These are phyloP conservation scores for Pseudozyma tsukubaensis DNA, from an alignment of 1,284 basidiomycete species.

Conservation along the genomic window DNA sequence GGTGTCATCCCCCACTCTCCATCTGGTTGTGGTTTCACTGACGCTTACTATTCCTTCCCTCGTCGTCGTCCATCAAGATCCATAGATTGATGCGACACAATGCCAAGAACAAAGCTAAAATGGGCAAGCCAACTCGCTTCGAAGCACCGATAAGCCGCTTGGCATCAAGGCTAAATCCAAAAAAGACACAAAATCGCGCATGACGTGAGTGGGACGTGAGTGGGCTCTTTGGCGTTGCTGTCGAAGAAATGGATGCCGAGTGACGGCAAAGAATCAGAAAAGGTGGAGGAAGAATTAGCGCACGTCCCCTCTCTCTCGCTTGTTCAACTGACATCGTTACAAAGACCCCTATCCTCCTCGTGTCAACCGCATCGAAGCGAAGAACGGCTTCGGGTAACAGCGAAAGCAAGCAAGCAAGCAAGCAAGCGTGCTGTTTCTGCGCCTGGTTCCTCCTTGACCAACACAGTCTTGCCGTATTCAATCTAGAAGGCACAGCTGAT, in stretches of 20 bases:
- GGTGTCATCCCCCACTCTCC: too few relatives aligned
- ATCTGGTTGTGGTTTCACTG: too few relatives aligned
- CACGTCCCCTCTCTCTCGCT: constrained; percentile 5
- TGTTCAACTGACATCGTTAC: too few relatives aligned
- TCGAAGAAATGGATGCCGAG: constrained; percentile 6
- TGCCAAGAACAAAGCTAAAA: constrained; percentile 3
- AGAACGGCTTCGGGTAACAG: too few relatives aligned
- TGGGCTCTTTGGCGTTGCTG: background rate
- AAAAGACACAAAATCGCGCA: background rate
- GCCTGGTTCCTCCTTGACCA: too few relatives aligned
- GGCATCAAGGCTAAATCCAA: too few relatives aligned
- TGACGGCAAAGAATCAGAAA: constrained; percentile 1
- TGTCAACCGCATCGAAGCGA: too few relatives aligned
- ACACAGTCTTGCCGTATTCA: too few relatives aligned
- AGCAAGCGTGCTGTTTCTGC: too few relatives aligned
- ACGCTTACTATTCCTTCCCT: background rate
- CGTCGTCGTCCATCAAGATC: background rate
- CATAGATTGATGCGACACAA: background rate
- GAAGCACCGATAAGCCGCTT: background rate
- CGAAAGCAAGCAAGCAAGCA: too few relatives aligned
- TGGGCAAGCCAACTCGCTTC: background rate
- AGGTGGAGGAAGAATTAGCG: constrained; percentile 9
- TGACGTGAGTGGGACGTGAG: constrained; percentile 1
- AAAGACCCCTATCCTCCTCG: too few relatives aligned
- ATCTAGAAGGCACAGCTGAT: too few relatives aligned